phyloP scores from a whole-genome alignment of 768 basidiomycete genomes.

The Trametes cingulata region DNA sequence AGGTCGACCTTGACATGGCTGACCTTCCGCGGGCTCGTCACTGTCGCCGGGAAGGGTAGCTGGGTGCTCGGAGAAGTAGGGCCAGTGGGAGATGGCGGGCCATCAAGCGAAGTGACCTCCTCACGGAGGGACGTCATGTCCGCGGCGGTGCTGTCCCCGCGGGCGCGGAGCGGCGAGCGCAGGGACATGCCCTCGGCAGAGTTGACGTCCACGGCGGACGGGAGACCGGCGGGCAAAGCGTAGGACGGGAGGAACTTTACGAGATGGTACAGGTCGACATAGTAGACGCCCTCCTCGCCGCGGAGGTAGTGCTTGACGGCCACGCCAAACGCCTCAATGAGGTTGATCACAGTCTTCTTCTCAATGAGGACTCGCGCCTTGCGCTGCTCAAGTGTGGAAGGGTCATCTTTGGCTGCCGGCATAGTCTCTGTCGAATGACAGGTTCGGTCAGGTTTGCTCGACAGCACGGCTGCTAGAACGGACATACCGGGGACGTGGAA shows the following conservation, averaged over 20 bases:
- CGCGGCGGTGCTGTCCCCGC: slow-evolving; percentile 13
- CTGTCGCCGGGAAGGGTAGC: slow-evolving; percentile 23
- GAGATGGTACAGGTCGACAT: slow-evolving; percentile 60
- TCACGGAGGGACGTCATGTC: slow-evolving; percentile 2
- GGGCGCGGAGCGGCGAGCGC: slow-evolving; percentile 10
- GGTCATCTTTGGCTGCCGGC: slow-evolving; percentile 23
- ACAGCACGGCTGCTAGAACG: not conserved
- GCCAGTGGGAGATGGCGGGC: not conserved
- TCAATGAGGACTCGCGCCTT: slow-evolving; percentile 57
- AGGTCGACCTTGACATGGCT: slow-evolving; percentile 14
- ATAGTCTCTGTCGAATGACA: slow-evolving; percentile 26
- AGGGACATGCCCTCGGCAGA: slow-evolving; percentile 7
- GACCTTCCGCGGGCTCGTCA: slow-evolving; percentile 9
- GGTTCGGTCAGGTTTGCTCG: not conserved
- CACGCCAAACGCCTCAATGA: slow-evolving; percentile 65
- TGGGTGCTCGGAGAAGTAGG: not conserved
- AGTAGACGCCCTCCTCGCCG: slow-evolving; percentile 46
- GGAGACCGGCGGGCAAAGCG: slow-evolving; percentile 53
- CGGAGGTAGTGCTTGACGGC: slow-evolving; percentile 72
- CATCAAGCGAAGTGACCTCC: slow-evolving; percentile 1
- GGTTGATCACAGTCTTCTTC: slow-evolving; percentile 68
- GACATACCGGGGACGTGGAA: slow-evolving; percentile 61
- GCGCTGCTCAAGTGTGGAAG: slow-evolving; percentile 33
- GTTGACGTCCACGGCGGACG: slow-evolving; percentile 37
- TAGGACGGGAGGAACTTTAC: slow-evolving; percentile 75